Conservation (phyloP, 768 basidiomycete genomes). For the Amyloporia xantha region DNA sequence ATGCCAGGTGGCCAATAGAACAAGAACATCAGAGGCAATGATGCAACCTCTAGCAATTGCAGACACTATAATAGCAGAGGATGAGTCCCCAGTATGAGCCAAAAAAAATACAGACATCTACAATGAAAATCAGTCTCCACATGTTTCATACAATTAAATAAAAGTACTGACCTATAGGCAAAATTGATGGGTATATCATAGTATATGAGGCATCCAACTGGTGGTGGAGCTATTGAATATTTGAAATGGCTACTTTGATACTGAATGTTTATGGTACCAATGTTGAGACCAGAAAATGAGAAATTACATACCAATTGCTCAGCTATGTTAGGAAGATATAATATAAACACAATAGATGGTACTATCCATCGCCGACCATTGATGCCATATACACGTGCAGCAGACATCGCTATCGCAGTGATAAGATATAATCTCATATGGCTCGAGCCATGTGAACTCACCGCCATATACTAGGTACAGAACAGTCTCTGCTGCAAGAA, state of each 20-base stretch:
- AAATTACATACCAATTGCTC: background rate
- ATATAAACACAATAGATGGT: background rate
- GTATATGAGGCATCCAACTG: background rate
- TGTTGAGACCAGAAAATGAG: background rate
- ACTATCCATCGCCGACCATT: background rate
- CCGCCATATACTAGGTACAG: background rate
- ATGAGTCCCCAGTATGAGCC: background rate
- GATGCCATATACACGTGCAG: background rate
- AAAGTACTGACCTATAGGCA: background rate
- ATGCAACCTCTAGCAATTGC: background rate
- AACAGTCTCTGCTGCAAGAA: background rate
- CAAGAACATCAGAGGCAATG: background rate
- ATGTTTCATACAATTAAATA: background rate
- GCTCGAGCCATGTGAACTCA: background rate
- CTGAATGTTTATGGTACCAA: background rate
- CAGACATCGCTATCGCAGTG: background rate
- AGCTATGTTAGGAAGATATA: background rate
- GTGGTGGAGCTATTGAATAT: background rate
- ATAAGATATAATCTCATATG: background rate
- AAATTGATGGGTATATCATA: background rate
- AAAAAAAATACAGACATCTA: background rate
- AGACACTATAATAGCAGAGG: background rate
- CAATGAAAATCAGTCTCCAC: background rate
- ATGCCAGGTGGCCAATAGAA: background rate
- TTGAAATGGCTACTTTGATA: background rate